phyloP scores from a whole-genome alignment of 176 grass and related monocot species.

The Ampelocalamus luodianensis region DNA sequence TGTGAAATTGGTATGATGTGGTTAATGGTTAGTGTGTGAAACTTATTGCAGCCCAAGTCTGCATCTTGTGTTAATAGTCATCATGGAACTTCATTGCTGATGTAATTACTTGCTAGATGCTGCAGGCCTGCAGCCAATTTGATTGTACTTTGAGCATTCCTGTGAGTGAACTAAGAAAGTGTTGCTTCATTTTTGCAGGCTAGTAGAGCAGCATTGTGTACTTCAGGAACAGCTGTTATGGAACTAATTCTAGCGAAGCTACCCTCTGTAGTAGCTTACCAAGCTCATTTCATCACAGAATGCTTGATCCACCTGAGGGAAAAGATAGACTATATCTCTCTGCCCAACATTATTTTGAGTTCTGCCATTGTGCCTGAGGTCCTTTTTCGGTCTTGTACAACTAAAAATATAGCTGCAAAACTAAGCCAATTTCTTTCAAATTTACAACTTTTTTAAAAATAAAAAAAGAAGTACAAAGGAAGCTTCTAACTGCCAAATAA shows the following conservation, averaged over 20 bases:
- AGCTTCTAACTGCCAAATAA: neutral
- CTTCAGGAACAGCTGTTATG: constrained; percentile 93
- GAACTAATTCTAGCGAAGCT: constrained; percentile 79
- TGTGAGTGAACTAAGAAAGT: constrained; percentile 27
- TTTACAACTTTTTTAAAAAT: neutral
- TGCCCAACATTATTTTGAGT: constrained; percentile 93
- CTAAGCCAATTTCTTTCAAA: constrained; percentile 61
- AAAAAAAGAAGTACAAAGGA: neutral
- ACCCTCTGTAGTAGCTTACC: constrained; percentile 85
- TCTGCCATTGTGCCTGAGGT: constrained; percentile 78
- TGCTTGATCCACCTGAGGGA: constrained; percentile 75
- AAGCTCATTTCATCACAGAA: constrained; percentile 88
- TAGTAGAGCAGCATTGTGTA: constrained; percentile 91
- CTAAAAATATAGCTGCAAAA: constrained; percentile 60
- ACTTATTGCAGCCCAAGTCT: constrained; percentile 24
- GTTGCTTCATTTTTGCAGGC: constrained; percentile 61
- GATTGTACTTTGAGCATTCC: constrained; percentile 26
- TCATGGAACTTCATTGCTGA: neutral
- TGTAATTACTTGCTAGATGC: constrained; percentile 20
- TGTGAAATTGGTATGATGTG: constrained; percentile 5
- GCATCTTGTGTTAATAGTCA: neutral
- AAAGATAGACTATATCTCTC: constrained; percentile 84
- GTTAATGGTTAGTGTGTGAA: constrained; percentile 5
- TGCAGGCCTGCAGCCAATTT: constrained; percentile 16
- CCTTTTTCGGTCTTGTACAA: constrained; percentile 74